A percentile compares a stretch with the other conserved stretches of the same genome.
These are phyloP conservation scores for Wickerhamomyces strasburgensis DNA, from an alignment of 805 yeast species.

Conservation along the genomic window DNA sequence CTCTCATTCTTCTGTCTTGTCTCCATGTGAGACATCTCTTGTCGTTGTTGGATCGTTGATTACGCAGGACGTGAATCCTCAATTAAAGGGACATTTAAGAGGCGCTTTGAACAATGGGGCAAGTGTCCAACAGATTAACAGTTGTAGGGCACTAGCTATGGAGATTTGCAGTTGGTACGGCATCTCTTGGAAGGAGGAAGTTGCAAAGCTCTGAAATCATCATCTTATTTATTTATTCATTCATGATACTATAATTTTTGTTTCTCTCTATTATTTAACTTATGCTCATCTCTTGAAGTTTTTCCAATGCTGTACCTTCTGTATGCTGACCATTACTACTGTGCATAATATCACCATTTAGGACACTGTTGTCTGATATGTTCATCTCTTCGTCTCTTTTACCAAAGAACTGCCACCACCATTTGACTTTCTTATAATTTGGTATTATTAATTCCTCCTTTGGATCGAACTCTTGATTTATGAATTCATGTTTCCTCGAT, in stretches of 20 bases:
- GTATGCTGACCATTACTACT: too few species aligned
- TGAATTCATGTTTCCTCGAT: constrained; percentile 67
- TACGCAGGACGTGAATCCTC: constrained; percentile 93
- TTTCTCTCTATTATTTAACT: background rate
- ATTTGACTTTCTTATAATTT: constrained; percentile 55
- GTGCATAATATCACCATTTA: background rate
- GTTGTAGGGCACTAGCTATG: constrained; percentile 57
- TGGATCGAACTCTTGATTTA: constrained; percentile 40
- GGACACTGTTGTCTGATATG: background rate
- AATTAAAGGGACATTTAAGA: constrained; percentile 81
- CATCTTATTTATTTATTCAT: background rate
- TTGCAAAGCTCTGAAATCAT: constrained; percentile 25
- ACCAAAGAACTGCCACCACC: constrained; percentile 90
- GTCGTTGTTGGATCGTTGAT: constrained; percentile 75
- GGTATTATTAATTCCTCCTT: constrained; percentile 45
- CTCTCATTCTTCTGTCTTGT: constrained; percentile 58
- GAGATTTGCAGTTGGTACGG: constrained; percentile 73
- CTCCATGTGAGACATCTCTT: constrained; percentile 67
- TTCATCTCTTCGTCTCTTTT: constrained; percentile 67
- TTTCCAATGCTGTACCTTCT: too few species aligned
- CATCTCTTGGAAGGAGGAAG: constrained; percentile 46
- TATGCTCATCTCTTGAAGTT: constrained; percentile 18
- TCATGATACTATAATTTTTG: background rate
- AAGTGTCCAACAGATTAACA: constrained; percentile 53
- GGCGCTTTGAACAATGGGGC: constrained; percentile 85